Evolutionary conservation across 129 eudicot genomes (phyloP), one percentile per base, ranked within the genome.

Genomic region (Rutidosis leptorrhynchoides): DNA sequence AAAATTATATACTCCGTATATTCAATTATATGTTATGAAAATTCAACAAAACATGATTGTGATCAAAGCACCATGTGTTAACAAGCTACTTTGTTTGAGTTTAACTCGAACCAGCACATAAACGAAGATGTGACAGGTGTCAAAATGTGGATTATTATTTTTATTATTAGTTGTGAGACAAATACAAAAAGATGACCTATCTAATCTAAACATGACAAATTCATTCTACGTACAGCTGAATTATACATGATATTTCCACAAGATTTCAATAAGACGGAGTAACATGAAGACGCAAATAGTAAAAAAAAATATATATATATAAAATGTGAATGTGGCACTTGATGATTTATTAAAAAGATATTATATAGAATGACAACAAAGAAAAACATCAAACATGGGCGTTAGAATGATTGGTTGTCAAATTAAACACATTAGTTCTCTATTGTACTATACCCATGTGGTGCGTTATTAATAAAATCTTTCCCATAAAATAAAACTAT

Each of bases 311-410:
- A 63, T 23, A 58, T n/a, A 40, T 26, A 59, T 24, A 58, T 51
- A 49, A 19, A 32, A 32, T 10, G 62, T 58, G 63, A 62, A 67
- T 67, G 69, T 33, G 69, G 61, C 56, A 67, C 32, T 48, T 59
- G 49, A 75, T 75, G 57, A 58, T 67, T 68, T 59, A 48, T 74
- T 62, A 67, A 21, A 20, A 46, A 75, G 69, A 26, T 75, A 59
- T 68, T 55, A 64, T 56, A 59, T 75, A 60, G 64, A 75, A 67
- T 75, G 74, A 68, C 79, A 68, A 68, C 71, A n/a, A 73, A 53
- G 19, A 26, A 37, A 19, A 73, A 37, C 69, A 52, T 49, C 16
- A 53, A 70, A 68, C 74, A 60, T 60, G 69, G 69, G 35, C 70
- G 48, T 17, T 51, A 10, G 14, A 61, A 51, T 75, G 10, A 75